These are phyloP conservation scores for Rhodotorula mucilaginosa DNA, from an alignment of 1,284 basidiomycete species.

Conservation along the genomic window DNA sequence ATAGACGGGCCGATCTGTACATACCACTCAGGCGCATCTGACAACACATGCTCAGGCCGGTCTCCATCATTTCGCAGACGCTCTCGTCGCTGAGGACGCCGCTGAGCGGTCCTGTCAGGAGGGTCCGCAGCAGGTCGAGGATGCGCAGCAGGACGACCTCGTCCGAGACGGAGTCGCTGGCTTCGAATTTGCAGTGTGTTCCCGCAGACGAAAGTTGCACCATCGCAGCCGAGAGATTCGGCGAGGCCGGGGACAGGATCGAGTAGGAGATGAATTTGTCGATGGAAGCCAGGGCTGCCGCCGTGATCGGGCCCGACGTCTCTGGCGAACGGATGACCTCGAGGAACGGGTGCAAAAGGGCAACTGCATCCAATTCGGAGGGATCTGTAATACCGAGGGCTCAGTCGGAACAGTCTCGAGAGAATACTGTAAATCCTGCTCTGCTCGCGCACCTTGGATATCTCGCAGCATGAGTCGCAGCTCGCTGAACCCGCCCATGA, in stretches of 20 bases:
- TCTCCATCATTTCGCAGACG: slow-evolving; percentile 98
- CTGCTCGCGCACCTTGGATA: slow-evolving; percentile 61
- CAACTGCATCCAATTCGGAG: slow-evolving; percentile 43
- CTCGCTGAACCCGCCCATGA: slow-evolving; percentile 86
- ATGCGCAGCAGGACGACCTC: slow-evolving; percentile 93
- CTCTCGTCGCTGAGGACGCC: slow-evolving; percentile 79
- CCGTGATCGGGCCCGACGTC: slow-evolving; percentile 52
- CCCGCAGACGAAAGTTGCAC: slow-evolving; percentile 83
- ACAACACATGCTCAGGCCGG: slow-evolving; percentile 93
- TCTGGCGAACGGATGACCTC: slow-evolving; percentile 77
- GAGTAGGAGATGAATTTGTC: slow-evolving; percentile 51
- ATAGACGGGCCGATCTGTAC: slow-evolving; percentile 47
- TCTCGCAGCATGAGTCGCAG: slow-evolving; percentile 73
- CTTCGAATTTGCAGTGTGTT: slow-evolving; percentile 96
- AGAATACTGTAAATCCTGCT: not conserved
- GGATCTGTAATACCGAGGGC: not conserved
- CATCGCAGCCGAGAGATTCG: slow-evolving; percentile 57
- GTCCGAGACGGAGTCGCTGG: slow-evolving; percentile 90
- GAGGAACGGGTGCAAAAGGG: slow-evolving; percentile 82
- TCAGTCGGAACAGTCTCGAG: not conserved
- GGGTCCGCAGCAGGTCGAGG: slow-evolving; percentile 82
- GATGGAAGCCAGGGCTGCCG: slow-evolving; percentile 50
- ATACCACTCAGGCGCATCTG: slow-evolving; percentile 89
- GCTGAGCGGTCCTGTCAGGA: slow-evolving; percentile 69
- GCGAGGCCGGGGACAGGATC: slow-evolving; percentile 46